Conservation (phyloP, 495 filamentous ascomycete species). For the Elaphomyces granulatus region DNA sequence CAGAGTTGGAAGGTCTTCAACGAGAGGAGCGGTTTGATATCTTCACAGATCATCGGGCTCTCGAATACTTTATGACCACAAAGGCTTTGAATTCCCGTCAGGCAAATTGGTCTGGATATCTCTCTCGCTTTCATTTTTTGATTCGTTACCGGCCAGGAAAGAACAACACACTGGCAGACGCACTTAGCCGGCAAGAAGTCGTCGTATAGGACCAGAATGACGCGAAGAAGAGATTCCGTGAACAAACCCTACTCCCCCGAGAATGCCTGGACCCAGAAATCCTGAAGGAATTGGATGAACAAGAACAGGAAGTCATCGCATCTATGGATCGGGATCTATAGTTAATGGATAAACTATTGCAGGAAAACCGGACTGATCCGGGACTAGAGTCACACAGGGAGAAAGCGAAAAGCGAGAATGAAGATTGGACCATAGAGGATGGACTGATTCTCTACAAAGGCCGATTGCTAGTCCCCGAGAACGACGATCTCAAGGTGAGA, state of each 20-base stretch:
- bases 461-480: background rate
- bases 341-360: too few relatives aligned
- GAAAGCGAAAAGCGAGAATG: background rate
- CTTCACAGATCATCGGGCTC: slow-evolving; percentile 10
- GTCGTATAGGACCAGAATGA: background rate
- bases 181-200: slow-evolving; percentile 6
- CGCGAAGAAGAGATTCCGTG: background rate
- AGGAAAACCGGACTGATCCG: too few relatives aligned
- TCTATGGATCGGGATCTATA: too few relatives aligned
- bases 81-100: slow-evolving; percentile 9
- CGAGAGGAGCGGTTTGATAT: slow-evolving; percentile 4
- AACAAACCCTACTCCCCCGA: too few relatives aligned
- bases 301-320: too few relatives aligned
- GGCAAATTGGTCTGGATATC: slow-evolving; percentile 10
- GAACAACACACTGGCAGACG: slow-evolving; percentile 7
- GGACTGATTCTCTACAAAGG: background rate
- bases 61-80: slow-evolving; percentile 15
- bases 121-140: slow-evolving; percentile 7
- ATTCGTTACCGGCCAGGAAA: slow-evolving; percentile 4
- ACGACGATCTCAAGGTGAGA: background rate
- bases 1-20: slow-evolving; percentile 9
- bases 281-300: too few relatives aligned
- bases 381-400: background rate
- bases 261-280: too few relatives aligned
- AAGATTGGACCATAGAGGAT: background rate